Evolutionary conservation across 2,329 filamentous ascomycete species (phyloP), one percentile per base, ranked within the genome.

Genomic region (Plenodomus biglobosus): DNA sequence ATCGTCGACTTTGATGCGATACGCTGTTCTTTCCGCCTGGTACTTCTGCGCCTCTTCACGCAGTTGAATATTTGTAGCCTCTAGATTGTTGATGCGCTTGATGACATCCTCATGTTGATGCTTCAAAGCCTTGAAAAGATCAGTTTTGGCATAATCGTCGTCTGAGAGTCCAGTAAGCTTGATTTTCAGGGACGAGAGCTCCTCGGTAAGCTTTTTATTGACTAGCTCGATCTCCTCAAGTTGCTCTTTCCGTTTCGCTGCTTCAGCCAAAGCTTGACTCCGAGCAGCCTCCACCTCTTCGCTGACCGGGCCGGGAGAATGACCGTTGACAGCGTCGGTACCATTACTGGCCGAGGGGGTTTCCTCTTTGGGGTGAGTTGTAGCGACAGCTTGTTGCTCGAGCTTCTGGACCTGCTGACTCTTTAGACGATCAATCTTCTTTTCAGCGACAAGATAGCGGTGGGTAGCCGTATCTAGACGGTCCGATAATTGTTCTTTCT

Each of bases 361-460:
- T 67, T 64, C 69, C 43, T 72, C 68, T 43, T 68, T 70, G 2
- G 55, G 52, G 17, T 44, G 39, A 16, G 54, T 53, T 24, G 52
- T 59, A 10, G 59, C 62, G 8, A 70, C 62, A 7, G 92, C 91
- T 73, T 96, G 90, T 63, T 90, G 88, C 70, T 97, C 94, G 50
- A 99, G 75, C 69, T 95, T 96, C 53, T 92, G 88, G 1, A 96
- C 91, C 48, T 95, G 91, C 15, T 85, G 77, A 67, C 94, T 99
- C 72, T 90, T 92, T 19, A 87, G 84, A 37, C 94, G 85, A 69
- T 99, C 94, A 43, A 97, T 78, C 69, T 91, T 94, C 76, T 95
- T 95, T 71, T 99, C 94, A 0, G 94, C 94, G 59, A 95, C 89
- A 77, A 97, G 90, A 66, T 95, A 97, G 56, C 94, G 84, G 50